phyloP scores from a whole-genome alignment of 2,329 filamentous ascomycete genomes.

The Orbilia blumenaviensis region DNA sequence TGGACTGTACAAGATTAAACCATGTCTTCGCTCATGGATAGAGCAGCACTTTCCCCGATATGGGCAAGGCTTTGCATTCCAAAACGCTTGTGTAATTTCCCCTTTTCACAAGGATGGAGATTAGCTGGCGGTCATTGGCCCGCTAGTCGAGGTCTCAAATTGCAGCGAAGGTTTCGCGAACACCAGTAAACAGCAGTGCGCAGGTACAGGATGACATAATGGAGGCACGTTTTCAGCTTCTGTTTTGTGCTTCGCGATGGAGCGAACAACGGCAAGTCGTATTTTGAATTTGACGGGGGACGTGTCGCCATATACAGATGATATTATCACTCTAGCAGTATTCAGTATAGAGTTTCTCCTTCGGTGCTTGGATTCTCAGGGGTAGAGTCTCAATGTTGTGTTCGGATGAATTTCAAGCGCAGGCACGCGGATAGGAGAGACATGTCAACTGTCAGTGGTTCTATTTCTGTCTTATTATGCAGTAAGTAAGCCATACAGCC shows the following conservation, averaged over 20 bases:
- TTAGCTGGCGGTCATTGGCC: conserved; percentile 37
- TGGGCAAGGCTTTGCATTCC: conserved; percentile 51
- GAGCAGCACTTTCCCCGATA: conserved; percentile 40
- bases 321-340: conserved; percentile 10
- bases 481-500: conserved; percentile 7
- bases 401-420: conserved; percentile 14
- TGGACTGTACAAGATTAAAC: conserved; percentile 37
- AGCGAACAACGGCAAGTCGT: conserved; percentile 14
- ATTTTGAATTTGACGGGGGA: not conserved
- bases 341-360: conserved; percentile 10
- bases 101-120: conserved; percentile 46
- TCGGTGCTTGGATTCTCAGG: not conserved
- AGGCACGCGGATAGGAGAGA: conserved; percentile 19
- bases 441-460: conserved; percentile 23
- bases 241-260: not conserved
- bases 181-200: not conserved
- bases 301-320: conserved; percentile 9
- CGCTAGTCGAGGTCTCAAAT: conserved; percentile 52
- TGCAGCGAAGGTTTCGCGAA: conserved; percentile 36
- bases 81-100: conserved; percentile 50
- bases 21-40: conserved; percentile 38
- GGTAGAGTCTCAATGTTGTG: not conserved
- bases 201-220: conserved; percentile 46
- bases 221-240: conserved; percentile 1
- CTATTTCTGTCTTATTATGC: conserved; percentile 22